Evolutionary conservation across 2,329 filamentous ascomycete genomes (phyloP), one percentile per base, ranked within the genome.

Genomic region (Fusarium sp.): DNA sequence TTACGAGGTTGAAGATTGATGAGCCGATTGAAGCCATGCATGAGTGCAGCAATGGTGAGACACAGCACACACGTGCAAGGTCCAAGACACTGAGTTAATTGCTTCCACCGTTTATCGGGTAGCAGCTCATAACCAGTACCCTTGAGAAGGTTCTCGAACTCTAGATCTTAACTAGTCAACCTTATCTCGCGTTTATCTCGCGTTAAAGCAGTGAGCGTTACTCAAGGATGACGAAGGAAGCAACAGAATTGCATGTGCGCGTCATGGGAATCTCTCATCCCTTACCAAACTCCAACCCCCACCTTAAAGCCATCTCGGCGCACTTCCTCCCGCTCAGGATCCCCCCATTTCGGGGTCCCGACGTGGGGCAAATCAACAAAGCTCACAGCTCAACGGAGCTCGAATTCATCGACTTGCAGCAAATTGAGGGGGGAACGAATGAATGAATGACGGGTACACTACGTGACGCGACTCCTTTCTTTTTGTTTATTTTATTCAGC

Each of bases 381-480:
- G 33, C 18, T 57, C 37, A 34, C 45, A 45, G 33, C 18, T 57
- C 33, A 34, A 49, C 20, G 40, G 47, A 64, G 40, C 46, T 53
- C 33, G 59, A 31, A 55, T 38, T 38, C 53, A 63, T 31, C 50
- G 23, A 63, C 31, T 26, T 63, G 42, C 59, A 63, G 52, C 34
- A 49, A 10, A 36, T 45, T 50, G 51, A 44, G 59, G 53, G 63
- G 59, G 64, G 23, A 23, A 23, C 23, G 23, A 23, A 23, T 23
- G 23, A 46, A 69, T 69, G 64, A 51, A 71, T 71, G 67, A 71
- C 67, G 67, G 67, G 59, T 53, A 71, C 49, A 71, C 67, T 70
- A 56, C 36, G 45, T 56, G 67, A 70, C 62, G 62, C 62, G 57
- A 60, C 34, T 49, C 18, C 23, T 38, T 53, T 68, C 18, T 16